Evolutionary conservation across 306 rosid species (phyloP).

Genomic region (Castanea crenata): DNA sequence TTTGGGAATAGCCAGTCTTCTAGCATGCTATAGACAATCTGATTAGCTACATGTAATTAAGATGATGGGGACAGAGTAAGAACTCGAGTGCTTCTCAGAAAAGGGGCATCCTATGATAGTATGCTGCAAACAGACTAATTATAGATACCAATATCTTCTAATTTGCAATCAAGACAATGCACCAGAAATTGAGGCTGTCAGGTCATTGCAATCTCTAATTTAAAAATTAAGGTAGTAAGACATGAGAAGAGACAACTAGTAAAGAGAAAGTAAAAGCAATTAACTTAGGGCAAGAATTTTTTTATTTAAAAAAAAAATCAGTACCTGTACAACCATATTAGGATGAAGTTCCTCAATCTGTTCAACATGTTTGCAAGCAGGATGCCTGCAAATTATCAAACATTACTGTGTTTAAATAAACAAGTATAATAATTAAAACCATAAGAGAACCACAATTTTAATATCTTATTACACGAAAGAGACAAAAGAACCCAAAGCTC

Average conservation of each 20-base stretch:
- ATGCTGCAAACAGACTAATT: not conserved
- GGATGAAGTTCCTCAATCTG: slow-evolving; percentile 71
- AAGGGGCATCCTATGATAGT: not conserved
- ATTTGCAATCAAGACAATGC: not conserved
- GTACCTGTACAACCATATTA: slow-evolving; percentile 71
- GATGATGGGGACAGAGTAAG: not conserved
- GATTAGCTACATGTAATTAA: not conserved
- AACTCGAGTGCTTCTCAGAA: not conserved
- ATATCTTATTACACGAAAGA: not conserved
- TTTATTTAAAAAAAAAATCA: not conserved
- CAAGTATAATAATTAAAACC: not conserved
- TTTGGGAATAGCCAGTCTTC: too few species aligned
- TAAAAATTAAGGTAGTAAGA: not conserved
- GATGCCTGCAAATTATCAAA: slow-evolving; percentile 41
- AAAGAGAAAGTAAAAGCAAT: not conserved
- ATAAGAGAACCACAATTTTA: not conserved
- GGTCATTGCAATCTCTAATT: not conserved
- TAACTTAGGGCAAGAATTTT: not conserved
- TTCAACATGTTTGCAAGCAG: slow-evolving; percentile 35
- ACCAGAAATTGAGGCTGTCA: not conserved
- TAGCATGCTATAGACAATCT: too few species aligned
- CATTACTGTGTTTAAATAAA: not conserved
- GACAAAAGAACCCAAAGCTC: not conserved
- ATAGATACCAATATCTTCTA: not conserved
- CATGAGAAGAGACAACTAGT: not conserved